A percentile compares a stretch with the other conserved stretches of the same genome.
Evolutionary conservation across 441 rosid species (phyloP).

Genomic region (Populus trichocarpa): DNA sequence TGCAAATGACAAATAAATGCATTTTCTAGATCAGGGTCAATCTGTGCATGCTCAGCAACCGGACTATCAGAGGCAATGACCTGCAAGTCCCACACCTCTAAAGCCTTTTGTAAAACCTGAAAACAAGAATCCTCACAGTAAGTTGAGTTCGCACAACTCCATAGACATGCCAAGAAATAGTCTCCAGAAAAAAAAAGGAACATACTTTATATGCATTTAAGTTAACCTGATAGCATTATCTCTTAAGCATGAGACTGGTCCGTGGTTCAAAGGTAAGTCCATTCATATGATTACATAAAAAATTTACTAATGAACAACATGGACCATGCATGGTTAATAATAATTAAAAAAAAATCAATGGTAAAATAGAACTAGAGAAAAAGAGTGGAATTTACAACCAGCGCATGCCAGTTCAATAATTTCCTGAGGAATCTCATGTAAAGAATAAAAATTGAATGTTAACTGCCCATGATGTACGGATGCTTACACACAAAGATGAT

Average conservation of each 20-base stretch:
- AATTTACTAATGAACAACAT: too few relatives aligned
- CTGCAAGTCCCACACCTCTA: conserved; percentile 89
- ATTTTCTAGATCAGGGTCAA: conserved; percentile 80
- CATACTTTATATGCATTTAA: background rate
- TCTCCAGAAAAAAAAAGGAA: background rate
- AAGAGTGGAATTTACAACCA: background rate
- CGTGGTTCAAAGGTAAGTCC: background rate
- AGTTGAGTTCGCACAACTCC: background rate
- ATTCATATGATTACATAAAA: background rate
- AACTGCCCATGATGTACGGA: background rate
- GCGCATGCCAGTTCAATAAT: background rate
- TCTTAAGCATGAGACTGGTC: background rate
- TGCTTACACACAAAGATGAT: background rate
- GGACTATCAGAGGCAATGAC: conserved; percentile 84
- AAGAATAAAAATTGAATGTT: background rate
- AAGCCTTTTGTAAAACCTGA: conserved; percentile 91
- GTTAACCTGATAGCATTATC: background rate
- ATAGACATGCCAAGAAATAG: conserved; percentile 12
- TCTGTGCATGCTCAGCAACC: conserved; percentile 84
- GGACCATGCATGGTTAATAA: background rate
- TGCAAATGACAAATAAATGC: conserved; percentile 93
- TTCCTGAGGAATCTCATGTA: background rate
- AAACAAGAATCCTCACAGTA: conserved; percentile 1
- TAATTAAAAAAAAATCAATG: background rate
- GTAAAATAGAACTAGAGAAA: background rate